Evolutionary conservation across 768 basidiomycete genomes (phyloP).

Genomic region (Pulveroboletus frians): DNA sequence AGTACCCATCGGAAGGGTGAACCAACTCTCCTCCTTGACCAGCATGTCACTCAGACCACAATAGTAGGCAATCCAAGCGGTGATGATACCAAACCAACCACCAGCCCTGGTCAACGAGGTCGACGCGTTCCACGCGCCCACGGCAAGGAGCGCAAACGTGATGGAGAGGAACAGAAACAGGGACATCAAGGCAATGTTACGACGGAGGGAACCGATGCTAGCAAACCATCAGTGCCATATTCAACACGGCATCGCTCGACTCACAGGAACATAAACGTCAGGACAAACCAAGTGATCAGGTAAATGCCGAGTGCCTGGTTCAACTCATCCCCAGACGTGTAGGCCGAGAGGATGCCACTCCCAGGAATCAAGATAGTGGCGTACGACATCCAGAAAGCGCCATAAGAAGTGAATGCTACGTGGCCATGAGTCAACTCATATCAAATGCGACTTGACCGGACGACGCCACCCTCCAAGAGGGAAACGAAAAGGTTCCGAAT

Average conservation of each 20-base stretch:
- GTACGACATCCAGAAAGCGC: constrained; percentile 87
- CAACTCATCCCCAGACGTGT: constrained; percentile 37
- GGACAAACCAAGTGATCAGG: constrained; percentile 66
- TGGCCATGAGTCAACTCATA: background rate
- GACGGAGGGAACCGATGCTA: constrained; percentile 47
- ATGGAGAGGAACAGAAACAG: constrained; percentile 50
- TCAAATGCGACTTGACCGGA: background rate
- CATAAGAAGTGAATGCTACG: constrained; percentile 74
- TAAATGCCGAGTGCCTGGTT: constrained; percentile 66
- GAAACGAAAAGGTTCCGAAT: too few relatives aligned
- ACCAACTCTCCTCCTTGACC: constrained; percentile 34
- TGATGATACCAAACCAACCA: constrained; percentile 42
- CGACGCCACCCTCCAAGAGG: too few relatives aligned
- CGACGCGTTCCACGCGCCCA: constrained; percentile 33
- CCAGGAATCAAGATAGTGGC: constrained; percentile 68
- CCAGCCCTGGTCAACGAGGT: constrained; percentile 33
- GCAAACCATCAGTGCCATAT: background rate
- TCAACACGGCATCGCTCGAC: constrained; percentile 11
- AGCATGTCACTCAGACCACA: constrained; percentile 40
- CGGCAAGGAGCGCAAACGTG: constrained; percentile 47
- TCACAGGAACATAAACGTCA: constrained; percentile 67
- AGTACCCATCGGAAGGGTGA: constrained; percentile 37
- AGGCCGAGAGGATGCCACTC: constrained; percentile 57
- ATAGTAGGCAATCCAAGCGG: constrained; percentile 46
- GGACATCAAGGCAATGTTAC: constrained; percentile 44